Evolutionary conservation across 495 filamentous ascomycete species (phyloP).

Genomic region (Aspergillus nanangensis): DNA sequence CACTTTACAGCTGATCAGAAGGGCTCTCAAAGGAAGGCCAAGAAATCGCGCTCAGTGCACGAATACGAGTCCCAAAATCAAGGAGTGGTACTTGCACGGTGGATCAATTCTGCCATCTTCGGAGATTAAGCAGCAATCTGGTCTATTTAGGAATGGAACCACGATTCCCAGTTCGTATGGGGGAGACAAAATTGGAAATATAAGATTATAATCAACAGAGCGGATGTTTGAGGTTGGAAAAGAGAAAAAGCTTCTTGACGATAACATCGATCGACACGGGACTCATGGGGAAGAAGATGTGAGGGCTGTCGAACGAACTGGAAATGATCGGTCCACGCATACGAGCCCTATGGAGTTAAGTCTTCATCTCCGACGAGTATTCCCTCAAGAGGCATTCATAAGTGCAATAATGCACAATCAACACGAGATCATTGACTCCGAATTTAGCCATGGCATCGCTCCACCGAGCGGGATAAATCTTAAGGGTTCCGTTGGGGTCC

Average conservation of each 20-base stretch:
- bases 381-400: background rate
- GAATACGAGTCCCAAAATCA: conserved; percentile 5
- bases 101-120: background rate
- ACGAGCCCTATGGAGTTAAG: background rate
- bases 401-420: too few species aligned
- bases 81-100: background rate
- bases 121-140: background rate
- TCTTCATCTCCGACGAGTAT: background rate
- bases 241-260: background rate
- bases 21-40: background rate
- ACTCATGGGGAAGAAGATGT: background rate
- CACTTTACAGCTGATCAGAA: background rate
- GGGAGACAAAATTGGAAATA: background rate
- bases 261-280: background rate
- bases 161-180: background rate
- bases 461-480: too few species aligned
- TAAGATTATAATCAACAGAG: background rate
- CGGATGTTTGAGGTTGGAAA: background rate
- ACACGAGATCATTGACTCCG: too few species aligned
- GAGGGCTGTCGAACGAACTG: background rate
- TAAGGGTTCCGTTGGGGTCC: background rate
- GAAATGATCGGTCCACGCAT: background rate
- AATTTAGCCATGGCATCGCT: too few species aligned
- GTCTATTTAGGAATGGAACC: background rate
- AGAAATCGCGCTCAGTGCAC: background rate